Percentiles rank a stretch among this genome's conserved stretches.
Evolutionary conservation across 2,329 filamentous ascomycete genomes (phyloP).

Genomic region (Nemania sp.): DNA sequence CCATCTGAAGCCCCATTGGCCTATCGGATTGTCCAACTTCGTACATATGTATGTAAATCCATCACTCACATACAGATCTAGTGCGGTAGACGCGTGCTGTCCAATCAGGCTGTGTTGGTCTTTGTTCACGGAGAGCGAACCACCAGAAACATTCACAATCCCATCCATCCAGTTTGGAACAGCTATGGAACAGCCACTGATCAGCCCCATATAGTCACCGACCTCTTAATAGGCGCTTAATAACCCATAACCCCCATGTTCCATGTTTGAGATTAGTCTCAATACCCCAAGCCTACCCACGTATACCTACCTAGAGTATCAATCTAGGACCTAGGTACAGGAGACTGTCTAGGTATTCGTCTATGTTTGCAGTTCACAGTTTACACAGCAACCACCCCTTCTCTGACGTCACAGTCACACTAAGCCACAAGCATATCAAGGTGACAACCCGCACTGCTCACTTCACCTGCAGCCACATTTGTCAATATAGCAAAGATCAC

Average conservation of each 20-base stretch:
- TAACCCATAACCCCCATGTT: too few species aligned
- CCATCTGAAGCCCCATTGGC: slow-evolving; percentile 3
- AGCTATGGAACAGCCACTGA: background rate
- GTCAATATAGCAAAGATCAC: background rate
- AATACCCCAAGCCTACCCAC: background rate
- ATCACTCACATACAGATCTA: slow-evolving; percentile 2
- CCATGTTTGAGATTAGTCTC: slow-evolving; percentile 5
- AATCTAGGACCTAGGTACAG: too few species aligned
- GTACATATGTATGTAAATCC: too few species aligned
- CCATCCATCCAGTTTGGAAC: too few species aligned
- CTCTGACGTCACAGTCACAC: background rate
- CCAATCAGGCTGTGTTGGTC: slow-evolving; percentile 14
- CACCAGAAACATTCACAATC: slow-evolving; percentile 4
- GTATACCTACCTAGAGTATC: background rate
- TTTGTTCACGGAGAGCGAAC: slow-evolving; percentile 13
- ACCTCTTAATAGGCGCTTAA: slow-evolving; percentile 4
- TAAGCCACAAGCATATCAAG: background rate
- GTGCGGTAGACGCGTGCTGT: slow-evolving; percentile 3
- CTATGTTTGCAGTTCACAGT: too few species aligned
- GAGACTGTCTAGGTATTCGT: too few species aligned
- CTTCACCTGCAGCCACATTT: background rate
- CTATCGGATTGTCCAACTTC: slow-evolving; percentile 9
- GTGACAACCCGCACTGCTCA: background rate
- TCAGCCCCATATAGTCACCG: background rate
- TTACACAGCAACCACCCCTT: background rate